Evolutionary conservation across 2,329 filamentous ascomycete species (phyloP), one percentile per base, ranked within the genome.

Genomic region (Myriangium duriaei): DNA sequence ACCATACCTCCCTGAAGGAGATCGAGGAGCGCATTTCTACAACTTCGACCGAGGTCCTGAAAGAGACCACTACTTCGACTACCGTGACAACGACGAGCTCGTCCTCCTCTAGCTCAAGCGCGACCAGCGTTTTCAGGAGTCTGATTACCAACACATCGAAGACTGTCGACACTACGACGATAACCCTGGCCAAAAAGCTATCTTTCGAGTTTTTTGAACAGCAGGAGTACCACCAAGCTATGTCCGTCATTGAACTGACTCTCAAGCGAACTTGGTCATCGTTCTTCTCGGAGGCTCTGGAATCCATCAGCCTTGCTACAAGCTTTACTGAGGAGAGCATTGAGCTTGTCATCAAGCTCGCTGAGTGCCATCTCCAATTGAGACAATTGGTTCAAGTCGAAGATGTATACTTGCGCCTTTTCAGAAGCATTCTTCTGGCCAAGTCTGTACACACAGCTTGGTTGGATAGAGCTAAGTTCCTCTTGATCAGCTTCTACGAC

Each of bases 191-290:
- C 0, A 58, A 59, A 45, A 61, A 55, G 37, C 51, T 68, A 9
- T 54, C 59, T 3, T 45, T 45, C 14, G 49, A 62, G 24, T 67
- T 68, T 49, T 60, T 64, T 15, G 57, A 59, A 3, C 62, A 69
- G 50, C 60, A 59, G 42, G 58, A 65, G 21, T 71, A 61, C 54
- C 56, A 57, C 3, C 63, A 69, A 39, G 65, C 67, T 3, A 62
- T 63, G 15, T 57, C 52, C 1, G 51, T 67, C n/a, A 56, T 69
- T 24, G 64, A 65, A 36, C 53, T 53, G 14, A 61, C 67, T 7
- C 49, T 71, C 18, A 56, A 59, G 28, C 54, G 56, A 4, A 59
- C 63, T 3, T 71, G 68, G 67, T 56, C 61, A 1, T 59, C 60
- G 0, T 56, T 72, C 39, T 61, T 69, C 32, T 56, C 62, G 10